Evolutionary conservation across 148 eudicot genomes (phyloP).

Genomic region (Rhododendron molle): DNA sequence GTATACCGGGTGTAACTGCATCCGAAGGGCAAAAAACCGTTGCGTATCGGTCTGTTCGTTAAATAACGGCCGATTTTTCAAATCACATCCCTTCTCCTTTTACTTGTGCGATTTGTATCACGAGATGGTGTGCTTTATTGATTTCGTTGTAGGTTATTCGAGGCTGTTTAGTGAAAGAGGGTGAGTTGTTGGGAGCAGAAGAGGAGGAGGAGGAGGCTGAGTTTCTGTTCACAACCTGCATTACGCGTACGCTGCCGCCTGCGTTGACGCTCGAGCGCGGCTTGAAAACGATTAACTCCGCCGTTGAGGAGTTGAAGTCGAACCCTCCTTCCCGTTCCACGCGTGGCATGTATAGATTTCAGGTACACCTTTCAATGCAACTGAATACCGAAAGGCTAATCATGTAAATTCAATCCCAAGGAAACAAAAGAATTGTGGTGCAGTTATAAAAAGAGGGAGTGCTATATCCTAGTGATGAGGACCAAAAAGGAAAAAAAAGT

Average conservation of each 20-base stretch:
- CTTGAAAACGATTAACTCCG: slow-evolving; percentile 49
- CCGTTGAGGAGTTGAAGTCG: slow-evolving; percentile 51
- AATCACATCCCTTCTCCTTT: neutral
- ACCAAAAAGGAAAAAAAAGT: too few relatives aligned
- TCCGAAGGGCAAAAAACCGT: neutral
- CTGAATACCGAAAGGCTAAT: too few relatives aligned
- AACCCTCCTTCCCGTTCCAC: slow-evolving; percentile 41
- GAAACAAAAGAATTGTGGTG: too few relatives aligned
- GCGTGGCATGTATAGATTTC: slow-evolving; percentile 75
- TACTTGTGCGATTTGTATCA: neutral
- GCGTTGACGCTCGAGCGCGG: slow-evolving; percentile 76
- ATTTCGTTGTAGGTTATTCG: slow-evolving; percentile 8
- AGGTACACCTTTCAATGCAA: slow-evolving; percentile 35
- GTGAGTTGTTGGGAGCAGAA: slow-evolving; percentile 24
- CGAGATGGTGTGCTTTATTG: neutral
- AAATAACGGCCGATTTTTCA: too few relatives aligned
- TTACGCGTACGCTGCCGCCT: slow-evolving; percentile 64
- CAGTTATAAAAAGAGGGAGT: too few relatives aligned
- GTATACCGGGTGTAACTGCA: neutral
- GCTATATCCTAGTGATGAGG: too few relatives aligned
- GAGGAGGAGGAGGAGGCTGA: slow-evolving; percentile 23
- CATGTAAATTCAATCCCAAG: too few relatives aligned
- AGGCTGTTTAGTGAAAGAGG: slow-evolving; percentile 7
- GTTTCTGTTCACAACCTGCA: slow-evolving; percentile 48
- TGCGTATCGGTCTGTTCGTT: neutral